Percentiles rank a stretch among this genome's conserved stretches.
phyloP scores from a whole-genome alignment of 139 green algal species.

The Chlorella sp. region DNA sequence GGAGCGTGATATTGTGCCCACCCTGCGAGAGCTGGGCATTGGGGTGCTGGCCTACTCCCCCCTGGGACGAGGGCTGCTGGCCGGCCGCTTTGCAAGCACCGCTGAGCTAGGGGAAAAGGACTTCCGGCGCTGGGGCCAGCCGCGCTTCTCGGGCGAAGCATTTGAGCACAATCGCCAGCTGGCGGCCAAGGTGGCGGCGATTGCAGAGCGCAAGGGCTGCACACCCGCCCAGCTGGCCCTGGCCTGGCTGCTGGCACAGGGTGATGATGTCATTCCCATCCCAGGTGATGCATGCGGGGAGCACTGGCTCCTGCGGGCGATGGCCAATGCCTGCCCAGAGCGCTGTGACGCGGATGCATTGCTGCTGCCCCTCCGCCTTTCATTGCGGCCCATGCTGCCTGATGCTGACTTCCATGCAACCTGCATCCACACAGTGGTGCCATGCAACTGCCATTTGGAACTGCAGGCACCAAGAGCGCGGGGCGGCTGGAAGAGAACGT shows the following conservation, averaged over 20 bases:
- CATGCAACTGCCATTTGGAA: background rate
- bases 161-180: slow-evolving; percentile 64
- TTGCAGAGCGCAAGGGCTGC: slow-evolving; percentile 68
- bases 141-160: slow-evolving; percentile 43
- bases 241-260: slow-evolving; percentile 77
- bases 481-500: slow-evolving; percentile 54
- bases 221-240: slow-evolving; percentile 78
- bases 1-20: slow-evolving; percentile 68
- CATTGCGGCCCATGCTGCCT: slow-evolving; percentile 25
- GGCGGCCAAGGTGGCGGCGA: slow-evolving; percentile 60
- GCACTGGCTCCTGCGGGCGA: no score
- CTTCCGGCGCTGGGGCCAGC: slow-evolving; percentile 31
- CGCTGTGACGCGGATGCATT: no score
- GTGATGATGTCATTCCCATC: slow-evolving; percentile 79
- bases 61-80: slow-evolving; percentile 72
- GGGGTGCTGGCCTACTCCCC: slow-evolving; percentile 78
- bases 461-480: slow-evolving; percentile 13
- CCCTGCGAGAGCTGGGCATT: slow-evolving; percentile 72
- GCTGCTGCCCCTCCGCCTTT: no score
- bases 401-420: slow-evolving; percentile 1
- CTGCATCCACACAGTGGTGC: no score
- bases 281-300: no score
- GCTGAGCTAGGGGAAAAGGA: slow-evolving; percentile 46
- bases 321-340: no score
- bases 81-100: slow-evolving; percentile 38